phyloP scores from a whole-genome alignment of 2,329 filamentous ascomycete genomes.

The Fusarium brevicatenulatum region DNA sequence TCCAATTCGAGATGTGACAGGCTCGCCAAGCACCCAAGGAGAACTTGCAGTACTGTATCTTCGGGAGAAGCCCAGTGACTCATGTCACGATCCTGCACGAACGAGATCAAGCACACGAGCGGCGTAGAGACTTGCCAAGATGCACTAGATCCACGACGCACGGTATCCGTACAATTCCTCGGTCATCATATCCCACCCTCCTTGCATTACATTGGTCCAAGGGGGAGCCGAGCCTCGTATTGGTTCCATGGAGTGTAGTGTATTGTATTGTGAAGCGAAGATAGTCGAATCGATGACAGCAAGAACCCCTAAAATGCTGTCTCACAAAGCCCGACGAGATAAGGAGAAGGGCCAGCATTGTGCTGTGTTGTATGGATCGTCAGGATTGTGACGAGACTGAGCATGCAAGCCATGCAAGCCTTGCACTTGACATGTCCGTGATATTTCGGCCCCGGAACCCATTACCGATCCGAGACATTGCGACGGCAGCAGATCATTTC shows the following conservation, averaged over 20 bases:
- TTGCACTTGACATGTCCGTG: constrained; percentile 18
- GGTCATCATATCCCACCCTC: background rate
- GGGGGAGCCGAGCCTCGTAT: background rate
- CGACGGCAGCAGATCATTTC: constrained; percentile 24
- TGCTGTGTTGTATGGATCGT: background rate
- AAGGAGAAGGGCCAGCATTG: background rate
- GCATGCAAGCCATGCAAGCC: background rate
- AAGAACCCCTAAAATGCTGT: background rate
- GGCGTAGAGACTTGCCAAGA: background rate
- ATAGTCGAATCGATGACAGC: background rate
- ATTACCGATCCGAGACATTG: constrained; percentile 21
- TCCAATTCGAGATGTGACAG: background rate
- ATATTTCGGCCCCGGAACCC: constrained; percentile 30
- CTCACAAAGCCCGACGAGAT: constrained; percentile 2
- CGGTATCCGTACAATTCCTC: background rate
- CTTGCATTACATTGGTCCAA: constrained; percentile 18
- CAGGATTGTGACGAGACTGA: constrained; percentile 7
- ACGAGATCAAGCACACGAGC: background rate
- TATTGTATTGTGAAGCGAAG: background rate
- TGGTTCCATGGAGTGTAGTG: background rate
- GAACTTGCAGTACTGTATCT: background rate
- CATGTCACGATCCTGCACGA: constrained; percentile 9
- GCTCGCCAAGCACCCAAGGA: constrained; percentile 4
- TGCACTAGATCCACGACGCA: background rate
- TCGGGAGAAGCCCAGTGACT: background rate